Conservation (phyloP, 2,329 filamentous ascomycete species). For the Aspergillus neoniger region DNA sequence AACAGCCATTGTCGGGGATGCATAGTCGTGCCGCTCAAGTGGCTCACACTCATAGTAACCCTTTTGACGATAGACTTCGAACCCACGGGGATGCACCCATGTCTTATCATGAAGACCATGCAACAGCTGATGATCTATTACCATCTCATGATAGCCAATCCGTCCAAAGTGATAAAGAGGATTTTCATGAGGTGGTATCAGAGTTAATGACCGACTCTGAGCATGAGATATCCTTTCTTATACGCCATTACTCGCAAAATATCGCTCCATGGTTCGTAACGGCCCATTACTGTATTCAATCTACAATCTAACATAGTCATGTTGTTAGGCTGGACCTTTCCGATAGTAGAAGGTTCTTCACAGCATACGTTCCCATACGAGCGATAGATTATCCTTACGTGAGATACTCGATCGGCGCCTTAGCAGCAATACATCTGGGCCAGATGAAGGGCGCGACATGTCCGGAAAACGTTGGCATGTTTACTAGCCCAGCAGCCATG, state of each 20-base stretch:
- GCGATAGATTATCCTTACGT: slow-evolving; percentile 37
- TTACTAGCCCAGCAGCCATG: slow-evolving; percentile 50
- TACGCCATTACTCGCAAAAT: slow-evolving; percentile 38
- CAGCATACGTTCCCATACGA: slow-evolving; percentile 40
- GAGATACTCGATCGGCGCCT: slow-evolving; percentile 40
- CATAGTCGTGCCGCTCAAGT: slow-evolving; percentile 4
- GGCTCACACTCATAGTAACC: slow-evolving; percentile 3
- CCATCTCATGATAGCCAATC: slow-evolving; percentile 21
- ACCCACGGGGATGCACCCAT: neutral
- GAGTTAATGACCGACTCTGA: slow-evolving; percentile 41
- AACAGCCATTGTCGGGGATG: slow-evolving; percentile 8
- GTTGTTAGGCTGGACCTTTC: slow-evolving; percentile 40
- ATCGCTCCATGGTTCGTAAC: slow-evolving; percentile 38
- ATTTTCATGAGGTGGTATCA: slow-evolving; percentile 39
- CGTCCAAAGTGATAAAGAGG: slow-evolving; percentile 30
- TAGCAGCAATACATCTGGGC: slow-evolving; percentile 44
- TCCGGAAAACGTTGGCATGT: slow-evolving; percentile 25
- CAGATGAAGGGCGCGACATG: slow-evolving; percentile 34
- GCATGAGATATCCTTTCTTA: slow-evolving; percentile 42
- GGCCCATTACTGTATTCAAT: neutral
- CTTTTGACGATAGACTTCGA: neutral
- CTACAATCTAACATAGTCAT: slow-evolving; percentile 15
- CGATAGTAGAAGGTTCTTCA: slow-evolving; percentile 43
- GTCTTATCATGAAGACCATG: neutral
- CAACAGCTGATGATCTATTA: slow-evolving; percentile 4